Percentiles rank a stretch among this genome's conserved stretches.
Conservation (phyloP, 2,329 filamentous ascomycete genomes). For the Bretziella fagacearum region DNA sequence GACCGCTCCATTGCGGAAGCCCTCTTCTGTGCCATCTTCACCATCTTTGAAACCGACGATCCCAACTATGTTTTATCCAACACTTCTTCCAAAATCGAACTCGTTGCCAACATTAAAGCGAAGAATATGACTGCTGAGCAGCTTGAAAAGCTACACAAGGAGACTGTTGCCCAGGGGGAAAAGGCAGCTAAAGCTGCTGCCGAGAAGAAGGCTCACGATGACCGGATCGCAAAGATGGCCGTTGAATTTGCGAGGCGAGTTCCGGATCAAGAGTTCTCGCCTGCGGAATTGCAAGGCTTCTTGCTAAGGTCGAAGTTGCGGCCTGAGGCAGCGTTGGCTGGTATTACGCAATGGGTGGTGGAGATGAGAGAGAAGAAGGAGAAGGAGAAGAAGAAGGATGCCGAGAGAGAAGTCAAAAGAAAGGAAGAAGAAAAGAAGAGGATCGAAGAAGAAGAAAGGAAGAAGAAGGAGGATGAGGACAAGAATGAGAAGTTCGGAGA, state of each 20-base stretch:
- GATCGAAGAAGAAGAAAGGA: slow-evolving; percentile 19
- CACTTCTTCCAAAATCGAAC: too few species aligned
- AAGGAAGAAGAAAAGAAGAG: slow-evolving; percentile 21
- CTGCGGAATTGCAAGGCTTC: slow-evolving; percentile 43
- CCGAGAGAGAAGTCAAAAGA: slow-evolving; percentile 22
- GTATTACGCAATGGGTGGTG: slow-evolving; percentile 32
- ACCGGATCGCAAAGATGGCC: slow-evolving; percentile 30
- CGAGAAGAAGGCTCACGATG: slow-evolving; percentile 21
- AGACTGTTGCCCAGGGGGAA: slow-evolving; percentile 18
- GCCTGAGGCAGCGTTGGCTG: slow-evolving; percentile 31
- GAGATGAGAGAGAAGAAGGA: slow-evolving; percentile 28
- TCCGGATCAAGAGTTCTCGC: slow-evolving; percentile 39
- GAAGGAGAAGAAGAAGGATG: slow-evolving; percentile 19
- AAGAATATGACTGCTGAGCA: not conserved
- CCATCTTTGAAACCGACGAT: slow-evolving; percentile 32
- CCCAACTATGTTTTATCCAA: not conserved
- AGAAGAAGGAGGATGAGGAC: slow-evolving; percentile 19
- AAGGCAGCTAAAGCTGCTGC: not conserved
- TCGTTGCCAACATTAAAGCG: not conserved
- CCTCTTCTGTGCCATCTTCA: slow-evolving; percentile 43
- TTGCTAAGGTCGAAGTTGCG: slow-evolving; percentile 39
- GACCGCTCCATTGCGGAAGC: slow-evolving; percentile 34
- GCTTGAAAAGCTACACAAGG: slow-evolving; percentile 15
- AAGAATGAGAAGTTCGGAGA: slow-evolving; percentile 17
- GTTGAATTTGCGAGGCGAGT: slow-evolving; percentile 31